Evolutionary conservation across 2,329 filamentous ascomycete genomes (phyloP).

Genomic region (Bretziella fagacearum): DNA sequence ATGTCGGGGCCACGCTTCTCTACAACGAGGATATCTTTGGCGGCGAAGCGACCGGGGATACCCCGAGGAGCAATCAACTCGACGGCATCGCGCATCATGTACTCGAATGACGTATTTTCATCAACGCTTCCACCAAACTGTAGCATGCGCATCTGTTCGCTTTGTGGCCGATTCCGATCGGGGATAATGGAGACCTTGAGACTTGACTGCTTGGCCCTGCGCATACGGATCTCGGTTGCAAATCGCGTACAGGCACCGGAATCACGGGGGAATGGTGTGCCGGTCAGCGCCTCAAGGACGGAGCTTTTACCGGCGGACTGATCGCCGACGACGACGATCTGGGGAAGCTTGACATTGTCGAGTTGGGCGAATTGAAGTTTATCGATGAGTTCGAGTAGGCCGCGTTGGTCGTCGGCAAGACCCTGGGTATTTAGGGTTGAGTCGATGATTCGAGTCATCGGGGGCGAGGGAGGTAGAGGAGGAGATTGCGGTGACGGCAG

Average conservation of each 20-base stretch:
- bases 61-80: conserved; percentile 34
- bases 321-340: conserved; percentile 48
- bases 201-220: conserved; percentile 28
- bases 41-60: conserved; percentile 33
- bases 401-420: conserved; percentile 36
- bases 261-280: conserved; percentile 42
- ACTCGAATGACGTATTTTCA: conserved; percentile 29
- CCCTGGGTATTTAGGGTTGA: conserved; percentile 32
- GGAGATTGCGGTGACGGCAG: not conserved
- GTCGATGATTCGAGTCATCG: conserved; percentile 22
- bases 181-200: conserved; percentile 39
- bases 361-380: conserved; percentile 36
- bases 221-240: conserved; percentile 41
- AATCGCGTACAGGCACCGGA: conserved; percentile 45
- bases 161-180: conserved; percentile 29
- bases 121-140: conserved; percentile 32
- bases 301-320: conserved; percentile 49
- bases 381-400: conserved; percentile 40
- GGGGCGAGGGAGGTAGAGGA: not conserved
- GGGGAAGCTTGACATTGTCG: conserved; percentile 37
- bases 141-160: conserved; percentile 30
- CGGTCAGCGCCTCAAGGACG: conserved; percentile 45
- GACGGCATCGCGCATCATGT: conserved; percentile 33
- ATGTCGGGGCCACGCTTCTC: conserved; percentile 42
- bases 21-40: conserved; percentile 37